Percentiles rank a stretch among this genome's conserved stretches.
Evolutionary conservation across 805 yeast species (phyloP).

Genomic region (Yarrowia sp.): DNA sequence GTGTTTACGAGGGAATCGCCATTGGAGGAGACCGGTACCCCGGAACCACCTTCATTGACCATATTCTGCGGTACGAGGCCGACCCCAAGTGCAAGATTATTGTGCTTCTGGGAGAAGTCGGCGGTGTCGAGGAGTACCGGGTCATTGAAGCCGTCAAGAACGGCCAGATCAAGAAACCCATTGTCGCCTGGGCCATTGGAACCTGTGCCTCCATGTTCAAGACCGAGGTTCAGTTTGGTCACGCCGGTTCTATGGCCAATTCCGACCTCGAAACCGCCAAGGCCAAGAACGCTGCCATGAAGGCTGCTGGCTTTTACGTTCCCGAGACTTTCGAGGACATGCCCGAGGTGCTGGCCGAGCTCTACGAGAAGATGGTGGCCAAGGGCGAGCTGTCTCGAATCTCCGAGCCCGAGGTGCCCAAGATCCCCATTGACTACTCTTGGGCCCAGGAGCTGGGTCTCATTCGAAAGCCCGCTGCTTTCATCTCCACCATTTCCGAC

Average conservation of each 20-base stretch:
- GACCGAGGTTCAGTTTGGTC: slow-evolving; percentile 61
- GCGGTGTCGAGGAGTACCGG: slow-evolving; percentile 72
- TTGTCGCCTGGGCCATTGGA: slow-evolving; percentile 71
- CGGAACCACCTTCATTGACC: slow-evolving; percentile 69
- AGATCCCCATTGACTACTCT: slow-evolving; percentile 49
- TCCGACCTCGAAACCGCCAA: slow-evolving; percentile 68
- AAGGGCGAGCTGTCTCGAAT: slow-evolving; percentile 42
- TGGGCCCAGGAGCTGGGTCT: slow-evolving; percentile 51
- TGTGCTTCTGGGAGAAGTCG: slow-evolving; percentile 66
- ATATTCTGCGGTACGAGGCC: slow-evolving; percentile 59
- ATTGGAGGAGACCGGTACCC: slow-evolving; percentile 76
- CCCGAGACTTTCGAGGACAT: slow-evolving; percentile 67
- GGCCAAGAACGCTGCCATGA: slow-evolving; percentile 70
- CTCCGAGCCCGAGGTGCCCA: slow-evolving; percentile 48
- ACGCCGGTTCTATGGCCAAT: slow-evolving; percentile 70
- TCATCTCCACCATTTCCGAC: slow-evolving; percentile 49
- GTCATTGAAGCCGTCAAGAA: slow-evolving; percentile 65
- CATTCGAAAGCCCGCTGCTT: slow-evolving; percentile 49
- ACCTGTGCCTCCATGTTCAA: slow-evolving; percentile 69
- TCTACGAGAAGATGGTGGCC: slow-evolving; percentile 71
- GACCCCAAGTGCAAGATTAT: slow-evolving; percentile 67
- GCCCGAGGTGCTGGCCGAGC: slow-evolving; percentile 46
- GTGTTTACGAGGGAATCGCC: slow-evolving; percentile 59
- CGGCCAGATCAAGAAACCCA: slow-evolving; percentile 64
- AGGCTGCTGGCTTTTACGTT: slow-evolving; percentile 89